These are phyloP conservation scores for Macrolepiota fuliginosa DNA, from an alignment of 768 basidiomycete species.

Conservation along the genomic window DNA sequence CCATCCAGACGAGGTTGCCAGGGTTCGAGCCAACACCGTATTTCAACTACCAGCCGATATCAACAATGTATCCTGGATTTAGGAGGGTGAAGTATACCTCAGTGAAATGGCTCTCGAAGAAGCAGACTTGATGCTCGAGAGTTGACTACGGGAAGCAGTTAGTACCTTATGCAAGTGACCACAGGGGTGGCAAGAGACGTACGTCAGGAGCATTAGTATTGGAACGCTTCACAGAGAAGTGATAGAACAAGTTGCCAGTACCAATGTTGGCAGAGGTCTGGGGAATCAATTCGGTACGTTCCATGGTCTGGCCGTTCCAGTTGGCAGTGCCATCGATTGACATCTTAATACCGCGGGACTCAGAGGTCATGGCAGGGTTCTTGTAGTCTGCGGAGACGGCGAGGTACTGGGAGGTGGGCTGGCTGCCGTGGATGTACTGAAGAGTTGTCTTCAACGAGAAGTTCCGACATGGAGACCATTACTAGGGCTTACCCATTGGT, in stretches of 20 bases:
- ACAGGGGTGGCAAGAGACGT: constrained; percentile 16
- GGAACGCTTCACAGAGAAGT: constrained; percentile 53
- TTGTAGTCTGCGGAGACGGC: constrained; percentile 49
- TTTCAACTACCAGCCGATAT: constrained; percentile 38
- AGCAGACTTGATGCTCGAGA: constrained; percentile 58
- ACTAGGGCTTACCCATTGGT: constrained; percentile 49
- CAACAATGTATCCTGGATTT: background rate
- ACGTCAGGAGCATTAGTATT: constrained; percentile 53
- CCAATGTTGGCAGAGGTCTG: constrained; percentile 54
- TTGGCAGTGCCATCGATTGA: constrained; percentile 53
- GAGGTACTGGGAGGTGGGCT: constrained; percentile 51
- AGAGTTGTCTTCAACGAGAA: background rate
- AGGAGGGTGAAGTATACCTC: constrained; percentile 34
- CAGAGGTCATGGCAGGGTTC: constrained; percentile 53
- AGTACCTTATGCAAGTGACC: background rate
- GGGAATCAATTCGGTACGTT: constrained; percentile 41
- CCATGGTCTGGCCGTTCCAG: constrained; percentile 52
- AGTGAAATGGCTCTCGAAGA: constrained; percentile 65
- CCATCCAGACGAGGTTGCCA: constrained; percentile 53
- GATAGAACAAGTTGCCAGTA: constrained; percentile 57
- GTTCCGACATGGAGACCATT: background rate
- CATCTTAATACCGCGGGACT: constrained; percentile 48
- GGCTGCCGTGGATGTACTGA: constrained; percentile 55
- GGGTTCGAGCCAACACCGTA: constrained; percentile 51
- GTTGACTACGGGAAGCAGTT: constrained; percentile 33